phyloP scores from a whole-genome alignment of 106 monocot species.

The Dendrobium officinale region DNA sequence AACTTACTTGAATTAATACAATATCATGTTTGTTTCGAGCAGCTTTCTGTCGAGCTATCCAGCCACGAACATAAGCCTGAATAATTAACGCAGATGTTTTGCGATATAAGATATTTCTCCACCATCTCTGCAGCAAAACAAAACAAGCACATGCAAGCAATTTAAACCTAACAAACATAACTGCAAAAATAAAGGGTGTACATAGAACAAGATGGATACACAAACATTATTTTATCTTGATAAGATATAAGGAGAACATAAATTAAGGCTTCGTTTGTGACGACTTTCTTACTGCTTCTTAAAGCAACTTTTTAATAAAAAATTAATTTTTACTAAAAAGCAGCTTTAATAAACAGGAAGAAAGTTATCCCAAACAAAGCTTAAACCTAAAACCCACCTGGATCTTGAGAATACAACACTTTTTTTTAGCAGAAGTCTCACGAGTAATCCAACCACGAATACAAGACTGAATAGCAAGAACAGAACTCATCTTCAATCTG shows the following conservation, averaged over 20 bases:
- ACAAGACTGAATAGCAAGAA: conserved; percentile 24
- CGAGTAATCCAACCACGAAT: conserved; percentile 29
- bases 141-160: neutral
- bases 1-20: conserved; percentile 43
- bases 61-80: conserved; percentile 50
- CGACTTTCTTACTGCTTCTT: no score
- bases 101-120: conserved; percentile 33
- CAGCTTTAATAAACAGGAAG: neutral
- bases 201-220: neutral
- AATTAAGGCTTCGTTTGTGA: no score
- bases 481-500: neutral
- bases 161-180: neutral
- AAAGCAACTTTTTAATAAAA: no score
- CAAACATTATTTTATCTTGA: neutral
- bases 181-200: neutral
- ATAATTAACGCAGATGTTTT: conserved; percentile 27
- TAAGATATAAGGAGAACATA: neutral
- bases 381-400: conserved; percentile 15
- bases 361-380: neutral
- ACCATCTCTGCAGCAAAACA: conserved; percentile 43
- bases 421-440: conserved; percentile 7
- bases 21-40: conserved; percentile 15
- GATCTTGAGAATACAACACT: conserved; percentile 20
- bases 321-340: no score
- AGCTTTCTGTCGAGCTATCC: conserved; percentile 32